Conservation (phyloP, 108 stramenopile genomes). For the Epithemia pelagica region DNA sequence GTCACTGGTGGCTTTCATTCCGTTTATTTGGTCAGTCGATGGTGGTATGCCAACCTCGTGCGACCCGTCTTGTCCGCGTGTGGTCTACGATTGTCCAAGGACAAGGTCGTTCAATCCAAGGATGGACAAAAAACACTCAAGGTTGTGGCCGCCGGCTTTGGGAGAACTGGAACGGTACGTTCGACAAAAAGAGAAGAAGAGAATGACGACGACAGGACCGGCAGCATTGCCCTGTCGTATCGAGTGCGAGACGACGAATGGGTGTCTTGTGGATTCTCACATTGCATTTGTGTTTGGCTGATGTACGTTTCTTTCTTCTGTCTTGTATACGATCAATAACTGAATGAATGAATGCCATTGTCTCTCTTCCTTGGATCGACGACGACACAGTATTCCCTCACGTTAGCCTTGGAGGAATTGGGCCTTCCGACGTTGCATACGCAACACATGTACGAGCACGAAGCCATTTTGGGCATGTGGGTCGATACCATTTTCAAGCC, state of each 20-base stretch:
- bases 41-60: conserved; percentile 7
- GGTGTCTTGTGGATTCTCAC: conserved; percentile 1
- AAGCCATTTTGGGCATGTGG: conserved; percentile 49
- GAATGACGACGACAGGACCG: too few species aligned
- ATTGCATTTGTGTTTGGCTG: background rate
- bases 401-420: conserved; percentile 64
- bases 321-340: too few species aligned
- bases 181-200: too few species aligned
- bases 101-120: conserved; percentile 5
- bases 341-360: too few species aligned
- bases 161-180: conserved; percentile 71
- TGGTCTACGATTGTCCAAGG: background rate
- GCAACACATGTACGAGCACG: conserved; percentile 71
- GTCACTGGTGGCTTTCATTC: conserved; percentile 23
- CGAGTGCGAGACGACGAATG: background rate
- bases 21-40: conserved; percentile 11
- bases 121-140: conserved; percentile 30
- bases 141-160: conserved; percentile 76
- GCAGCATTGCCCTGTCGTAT: background rate
- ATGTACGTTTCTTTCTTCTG: too few species aligned
- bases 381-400: conserved; percentile 63
- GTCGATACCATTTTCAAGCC: conserved; percentile 45
- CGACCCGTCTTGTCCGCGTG: conserved; percentile 5
- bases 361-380: too few species aligned
- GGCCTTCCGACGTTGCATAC: conserved; percentile 71